Evolutionary conservation across 306 rosid genomes (phyloP), one percentile per base, ranked within the genome.

Genomic region (Oxytropis ochrocephala): DNA sequence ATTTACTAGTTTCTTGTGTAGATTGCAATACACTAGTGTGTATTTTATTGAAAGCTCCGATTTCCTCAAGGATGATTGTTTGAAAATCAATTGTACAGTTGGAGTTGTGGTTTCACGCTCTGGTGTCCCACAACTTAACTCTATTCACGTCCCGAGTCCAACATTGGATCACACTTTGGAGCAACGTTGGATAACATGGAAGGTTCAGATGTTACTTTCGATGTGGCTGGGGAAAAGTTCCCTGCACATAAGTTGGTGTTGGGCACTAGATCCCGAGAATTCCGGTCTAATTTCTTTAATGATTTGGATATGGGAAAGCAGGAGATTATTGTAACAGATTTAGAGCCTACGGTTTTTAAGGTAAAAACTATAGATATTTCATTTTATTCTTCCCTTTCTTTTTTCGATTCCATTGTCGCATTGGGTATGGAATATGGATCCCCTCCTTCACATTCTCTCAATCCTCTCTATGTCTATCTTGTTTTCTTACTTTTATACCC

Each of bases 331-430:
- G 72, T 91, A 12, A 74, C 80, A n/a, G 88, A 88, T 79, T 47
- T 85, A 70, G 93, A 88, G 61, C 93, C 96, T 17, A 83, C 87
- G 83, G 94, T 91, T 74, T 91, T 91, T 63, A 91, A 88, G 97
- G 97, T 91, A 82, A 64, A 70, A 50, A 51, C 58, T 29, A 1
- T n/a, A n/a, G n/a, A n/a, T n/a, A n/a, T n/a, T n/a, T n/a, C n/a
- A n/a, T n/a, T n/a, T n/a, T n/a, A n/a, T n/a, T n/a, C n/a, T n/a
- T n/a, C n/a, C n/a, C n/a, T n/a, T n/a, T n/a, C n/a, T n/a, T n/a
- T n/a, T n/a, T n/a, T n/a, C n/a, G n/a, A n/a, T n/a, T n/a, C n/a
- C n/a, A n/a, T n/a, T n/a, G n/a, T n/a, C n/a, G n/a, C n/a, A n/a
- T n/a, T n/a, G n/a, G n/a, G n/a, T n/a, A n/a, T n/a, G n/a, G n/a